These are phyloP conservation scores for Cyberlindnera euphorbiiphila DNA, from an alignment of 805 yeast species.

Conservation along the genomic window DNA sequence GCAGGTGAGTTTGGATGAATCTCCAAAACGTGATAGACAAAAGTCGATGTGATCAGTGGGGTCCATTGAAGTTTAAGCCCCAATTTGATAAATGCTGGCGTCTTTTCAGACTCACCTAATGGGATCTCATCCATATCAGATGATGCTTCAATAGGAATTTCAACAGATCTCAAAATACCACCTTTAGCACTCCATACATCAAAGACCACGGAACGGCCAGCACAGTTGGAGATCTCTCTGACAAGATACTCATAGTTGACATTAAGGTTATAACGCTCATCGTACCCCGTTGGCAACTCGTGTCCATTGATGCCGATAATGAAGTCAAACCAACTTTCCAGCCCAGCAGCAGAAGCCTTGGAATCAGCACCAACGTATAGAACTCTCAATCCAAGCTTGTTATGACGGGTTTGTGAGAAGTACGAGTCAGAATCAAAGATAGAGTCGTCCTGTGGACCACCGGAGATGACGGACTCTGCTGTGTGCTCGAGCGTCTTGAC, in stretches of 20 bases:
- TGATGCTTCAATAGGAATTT: conserved; percentile 31
- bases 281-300: conserved; percentile 41
- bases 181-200: conserved; percentile 90
- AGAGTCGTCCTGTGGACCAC: conserved; percentile 26
- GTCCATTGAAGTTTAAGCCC: conserved; percentile 77
- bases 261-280: conserved; percentile 32
- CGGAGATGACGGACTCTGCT: conserved; percentile 27
- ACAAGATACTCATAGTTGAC: conserved; percentile 42
- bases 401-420: conserved; percentile 28
- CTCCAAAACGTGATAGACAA: conserved; percentile 80
- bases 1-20: conserved; percentile 80
- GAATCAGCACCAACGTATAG: conserved; percentile 45
- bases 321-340: conserved; percentile 87
- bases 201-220: conserved; percentile 42
- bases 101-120: conserved; percentile 20
- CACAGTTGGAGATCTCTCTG: conserved; percentile 40
- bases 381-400: conserved; percentile 53
- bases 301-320: conserved; percentile 77
- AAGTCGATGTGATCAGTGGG: conserved; percentile 69
- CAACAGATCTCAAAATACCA: conserved; percentile 46
- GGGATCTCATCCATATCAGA: conserved; percentile 31
- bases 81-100: conserved; percentile 42
- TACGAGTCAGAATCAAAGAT: conserved; percentile 25
- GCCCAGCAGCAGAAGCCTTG: conserved; percentile 45
- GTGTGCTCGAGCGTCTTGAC: conserved; percentile 52